phyloP scores from a whole-genome alignment of 1,139 yeast species.

The Geotrichum klebahnii region DNA sequence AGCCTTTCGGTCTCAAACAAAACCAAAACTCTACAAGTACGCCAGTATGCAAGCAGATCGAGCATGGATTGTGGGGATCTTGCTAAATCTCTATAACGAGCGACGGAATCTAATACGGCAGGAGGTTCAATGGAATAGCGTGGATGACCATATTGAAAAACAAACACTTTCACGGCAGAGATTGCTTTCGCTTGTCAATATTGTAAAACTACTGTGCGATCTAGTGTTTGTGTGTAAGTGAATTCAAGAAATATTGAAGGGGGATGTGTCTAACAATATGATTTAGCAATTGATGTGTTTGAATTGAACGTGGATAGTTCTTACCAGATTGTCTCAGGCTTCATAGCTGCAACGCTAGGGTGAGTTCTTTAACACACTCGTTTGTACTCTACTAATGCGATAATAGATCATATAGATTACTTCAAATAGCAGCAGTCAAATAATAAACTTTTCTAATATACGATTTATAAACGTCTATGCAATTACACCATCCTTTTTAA shows the following conservation, averaged over 20 bases:
- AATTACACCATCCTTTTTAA: constrained; percentile 33
- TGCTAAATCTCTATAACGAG: constrained; percentile 27
- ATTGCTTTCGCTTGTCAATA: constrained; percentile 23
- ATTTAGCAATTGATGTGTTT: constrained; percentile 11
- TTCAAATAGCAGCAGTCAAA: not conserved
- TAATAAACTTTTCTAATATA: not conserved
- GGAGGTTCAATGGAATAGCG: constrained; percentile 8
- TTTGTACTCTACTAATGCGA: not conserved
- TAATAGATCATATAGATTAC: not conserved
- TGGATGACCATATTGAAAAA: constrained; percentile 1
- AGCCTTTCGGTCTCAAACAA: constrained; percentile 23
- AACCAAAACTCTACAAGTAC: constrained; percentile 16
- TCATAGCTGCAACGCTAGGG: constrained; percentile 13
- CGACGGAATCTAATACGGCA: constrained; percentile 16
- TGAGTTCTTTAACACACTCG: not conserved
- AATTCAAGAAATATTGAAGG: not conserved
- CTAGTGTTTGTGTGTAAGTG: constrained; percentile 29
- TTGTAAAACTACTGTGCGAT: constrained; percentile 31
- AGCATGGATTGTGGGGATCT: constrained; percentile 34
- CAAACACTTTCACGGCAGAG: constrained; percentile 1
- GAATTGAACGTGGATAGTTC: constrained; percentile 6
- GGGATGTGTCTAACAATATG: too few relatives aligned
- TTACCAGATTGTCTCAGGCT: constrained; percentile 6
- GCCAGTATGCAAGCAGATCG: constrained; percentile 32
- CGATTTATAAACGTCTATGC: too few relatives aligned